These are phyloP conservation scores for Mediolabrus comicus DNA, from an alignment of 108 stramenopile species.

Conservation along the genomic window DNA sequence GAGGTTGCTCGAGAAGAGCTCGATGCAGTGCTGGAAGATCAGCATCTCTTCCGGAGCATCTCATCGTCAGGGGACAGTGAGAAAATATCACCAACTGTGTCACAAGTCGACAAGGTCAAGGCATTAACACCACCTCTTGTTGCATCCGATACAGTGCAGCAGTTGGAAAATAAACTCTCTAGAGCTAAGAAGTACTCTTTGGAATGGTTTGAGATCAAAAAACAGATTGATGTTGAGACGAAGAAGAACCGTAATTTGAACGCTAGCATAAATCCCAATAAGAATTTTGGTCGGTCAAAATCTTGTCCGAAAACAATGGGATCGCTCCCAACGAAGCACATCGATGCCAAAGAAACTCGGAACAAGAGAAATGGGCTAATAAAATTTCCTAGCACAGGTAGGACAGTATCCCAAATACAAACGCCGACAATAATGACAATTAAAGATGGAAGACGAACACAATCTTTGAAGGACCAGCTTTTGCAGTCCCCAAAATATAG, in stretches of 20 bases:
- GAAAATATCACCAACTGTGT: neutral
- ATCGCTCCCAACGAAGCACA: neutral
- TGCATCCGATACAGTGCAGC: neutral
- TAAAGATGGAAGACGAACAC: neutral
- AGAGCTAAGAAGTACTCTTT: neutral
- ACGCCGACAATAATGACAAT: neutral
- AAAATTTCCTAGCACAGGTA: neutral
- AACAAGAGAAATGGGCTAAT: neutral
- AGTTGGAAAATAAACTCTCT: neutral
- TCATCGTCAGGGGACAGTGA: neutral
- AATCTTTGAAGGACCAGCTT: neutral
- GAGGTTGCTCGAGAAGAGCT: slow-evolving; percentile 27
- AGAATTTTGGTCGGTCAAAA: neutral
- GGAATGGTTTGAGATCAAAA: neutral
- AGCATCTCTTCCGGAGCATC: neutral
- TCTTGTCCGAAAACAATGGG: neutral
- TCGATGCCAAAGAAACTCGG: too few relatives aligned
- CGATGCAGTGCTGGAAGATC: slow-evolving; percentile 16
- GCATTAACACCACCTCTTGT: neutral
- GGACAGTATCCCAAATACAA: neutral
- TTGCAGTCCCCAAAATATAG: neutral
- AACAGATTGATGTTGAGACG: neutral
- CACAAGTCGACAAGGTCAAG: too few relatives aligned
- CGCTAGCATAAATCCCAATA: neutral
- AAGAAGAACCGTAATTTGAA: neutral